Conservation (phyloP, 2,329 filamentous ascomycete genomes). For the Annulohypoxylon truncatum region DNA sequence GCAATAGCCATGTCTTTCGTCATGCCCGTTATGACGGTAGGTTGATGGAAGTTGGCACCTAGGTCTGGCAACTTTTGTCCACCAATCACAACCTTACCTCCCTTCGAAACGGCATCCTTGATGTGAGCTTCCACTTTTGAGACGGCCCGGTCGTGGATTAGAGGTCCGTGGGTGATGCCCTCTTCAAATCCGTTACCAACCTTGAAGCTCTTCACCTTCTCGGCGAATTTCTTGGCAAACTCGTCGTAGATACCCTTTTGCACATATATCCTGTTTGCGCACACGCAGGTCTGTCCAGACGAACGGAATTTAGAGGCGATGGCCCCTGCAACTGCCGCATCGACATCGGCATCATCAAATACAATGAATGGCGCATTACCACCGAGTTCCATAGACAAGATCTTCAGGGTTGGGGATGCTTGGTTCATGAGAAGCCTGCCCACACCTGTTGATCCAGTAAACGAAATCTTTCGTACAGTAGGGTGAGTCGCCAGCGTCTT, state of each 20-base stretch:
- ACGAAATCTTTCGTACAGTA: constrained; percentile 88
- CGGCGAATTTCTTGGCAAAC: constrained; percentile 75
- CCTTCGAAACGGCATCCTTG: constrained; percentile 80
- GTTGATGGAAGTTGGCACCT: constrained; percentile 88
- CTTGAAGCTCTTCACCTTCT: constrained; percentile 78
- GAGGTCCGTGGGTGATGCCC: constrained; percentile 79
- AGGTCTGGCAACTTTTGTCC: constrained; percentile 79
- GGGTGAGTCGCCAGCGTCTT: constrained; percentile 79
- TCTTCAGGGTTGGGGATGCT: constrained; percentile 84
- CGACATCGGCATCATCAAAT: constrained; percentile 93
- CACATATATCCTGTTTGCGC: constrained; percentile 85
- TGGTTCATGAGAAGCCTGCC: constrained; percentile 89
- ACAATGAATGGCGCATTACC: constrained; percentile 97
- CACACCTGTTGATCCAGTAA: constrained; percentile 82
- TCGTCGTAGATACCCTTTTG: constrained; percentile 82
- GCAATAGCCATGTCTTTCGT: constrained; percentile 86
- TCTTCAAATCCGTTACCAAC: constrained; percentile 80
- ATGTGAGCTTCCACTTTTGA: constrained; percentile 84
- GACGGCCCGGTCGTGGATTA: constrained; percentile 87
- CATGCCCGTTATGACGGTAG: constrained; percentile 90
- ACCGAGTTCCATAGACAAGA: constrained; percentile 86
- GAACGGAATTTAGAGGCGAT: constrained; percentile 92
- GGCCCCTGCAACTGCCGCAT: constrained; percentile 83
- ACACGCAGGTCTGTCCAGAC: constrained; percentile 95
- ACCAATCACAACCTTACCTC: constrained; percentile 78